Evolutionary conservation across 768 basidiomycete species (phyloP).

Genomic region (Amanita inopinata): DNA sequence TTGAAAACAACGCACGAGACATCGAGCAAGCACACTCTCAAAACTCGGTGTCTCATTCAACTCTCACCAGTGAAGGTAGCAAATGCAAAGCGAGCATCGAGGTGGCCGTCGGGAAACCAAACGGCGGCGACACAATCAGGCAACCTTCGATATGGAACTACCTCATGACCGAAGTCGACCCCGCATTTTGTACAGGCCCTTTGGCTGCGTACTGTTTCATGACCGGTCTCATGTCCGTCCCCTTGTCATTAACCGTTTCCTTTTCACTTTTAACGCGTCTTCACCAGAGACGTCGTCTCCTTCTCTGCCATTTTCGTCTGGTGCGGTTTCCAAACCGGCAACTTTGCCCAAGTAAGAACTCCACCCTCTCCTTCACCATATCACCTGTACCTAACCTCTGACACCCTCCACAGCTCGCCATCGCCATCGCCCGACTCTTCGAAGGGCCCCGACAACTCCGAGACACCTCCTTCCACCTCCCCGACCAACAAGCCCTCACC

Average conservation of each 20-base stretch:
- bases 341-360: conserved; percentile 49
- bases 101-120: no score
- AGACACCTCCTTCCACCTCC: conserved; percentile 58
- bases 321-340: conserved; percentile 82
- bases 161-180: conserved; percentile 40
- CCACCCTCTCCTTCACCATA: not conserved
- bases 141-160: conserved; percentile 32
- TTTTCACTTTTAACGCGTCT: not conserved
- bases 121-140: no score
- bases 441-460: conserved; percentile 33
- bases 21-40: no score
- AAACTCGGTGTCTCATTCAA: no score
- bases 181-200: conserved; percentile 38
- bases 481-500: conserved; percentile 77
- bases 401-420: conserved; percentile 64
- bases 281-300: conserved; percentile 51
- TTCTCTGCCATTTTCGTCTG: conserved; percentile 78
- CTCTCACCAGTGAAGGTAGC: no score
- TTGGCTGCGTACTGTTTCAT: conserved; percentile 65
- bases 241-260: not conserved
- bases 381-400: not conserved
- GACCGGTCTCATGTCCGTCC: conserved; percentile 66
- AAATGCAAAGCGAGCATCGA: no score
- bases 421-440: conserved; percentile 80
- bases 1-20: no score